Base-by-base conservation (phyloP, 345 rosid genomes). In the Syzygium aromaticum region DNA sequence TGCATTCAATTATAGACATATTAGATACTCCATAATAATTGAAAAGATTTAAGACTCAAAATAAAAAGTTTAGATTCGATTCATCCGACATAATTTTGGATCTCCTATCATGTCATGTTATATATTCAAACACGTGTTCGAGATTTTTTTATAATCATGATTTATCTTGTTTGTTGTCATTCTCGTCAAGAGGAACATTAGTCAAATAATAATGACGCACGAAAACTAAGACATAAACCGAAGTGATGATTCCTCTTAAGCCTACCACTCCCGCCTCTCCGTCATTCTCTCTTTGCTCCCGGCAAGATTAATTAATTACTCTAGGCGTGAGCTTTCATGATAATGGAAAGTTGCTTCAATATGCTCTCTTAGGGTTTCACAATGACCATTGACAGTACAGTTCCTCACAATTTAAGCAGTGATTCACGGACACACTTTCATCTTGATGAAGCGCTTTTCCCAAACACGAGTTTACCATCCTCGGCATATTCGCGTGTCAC, bases 11-110 rank as follows among this genome's bases (percentile, higher is more conserved):
- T 30, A 59, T 57, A 57, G n/a, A 57, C 61, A 5, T 22, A 56
- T 56, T 56, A 59, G 2, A 59, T 59, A 11, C 27, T 11, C 30
- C 14, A 59, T 11, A 59, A 59, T 25, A 59, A 59, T 59, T 4
- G 64, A 23, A n/a, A 56, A 56, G 67, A 59, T 59, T 59, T 14
- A 59, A 59, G 3, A 12, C 27, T 5, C 14, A 2, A 14, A 21
- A 59, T 12, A 8, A 59, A 7, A 3, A 27, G 16, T 12, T 1
- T 3, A 11, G 8, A 10, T 5, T 11, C 0, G 7, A 27, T 1
- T 0, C 16, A 5, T 8, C 0, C 0, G 16, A 59, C 30, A 21
- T 0, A 12, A 1, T 27, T 1, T 11, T 3, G 3, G 5, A 33
- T 59, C 67, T 7, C 67, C 2, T 27, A 2, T 12, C 2, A 27